phyloP scores from a whole-genome alignment of 192 early-diverging fungal species.

The Dissophora globulifera region DNA sequence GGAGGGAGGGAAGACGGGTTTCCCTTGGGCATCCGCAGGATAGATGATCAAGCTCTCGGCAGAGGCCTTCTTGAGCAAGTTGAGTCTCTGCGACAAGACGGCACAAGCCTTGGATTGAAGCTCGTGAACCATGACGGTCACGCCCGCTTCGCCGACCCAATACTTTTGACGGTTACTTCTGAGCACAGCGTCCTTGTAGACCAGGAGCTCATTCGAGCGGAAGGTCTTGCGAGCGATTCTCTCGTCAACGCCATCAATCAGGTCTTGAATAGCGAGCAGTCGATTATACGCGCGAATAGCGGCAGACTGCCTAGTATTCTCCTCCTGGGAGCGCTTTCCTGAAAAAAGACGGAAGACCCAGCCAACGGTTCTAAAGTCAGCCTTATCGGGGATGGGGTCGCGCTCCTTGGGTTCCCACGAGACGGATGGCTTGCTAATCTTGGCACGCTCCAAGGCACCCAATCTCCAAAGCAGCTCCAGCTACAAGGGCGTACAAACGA shows the following conservation, averaged over 20 bases:
- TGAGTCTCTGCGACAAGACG: constrained; percentile 25
- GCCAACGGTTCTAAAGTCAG: constrained; percentile 64
- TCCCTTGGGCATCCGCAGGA: constrained; percentile 24
- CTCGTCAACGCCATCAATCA: constrained; percentile 69
- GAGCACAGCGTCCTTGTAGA: constrained; percentile 62
- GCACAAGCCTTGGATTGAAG: constrained; percentile 39
- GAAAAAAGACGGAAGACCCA: constrained; percentile 72
- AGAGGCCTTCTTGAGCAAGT: constrained; percentile 42
- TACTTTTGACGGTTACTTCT: constrained; percentile 60
- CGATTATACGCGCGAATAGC: constrained; percentile 69
- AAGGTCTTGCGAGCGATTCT: constrained; percentile 61
- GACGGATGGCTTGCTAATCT: constrained; percentile 59
- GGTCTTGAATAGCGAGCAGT: constrained; percentile 68
- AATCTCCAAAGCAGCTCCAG: constrained; percentile 67
- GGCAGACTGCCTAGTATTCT: constrained; percentile 64
- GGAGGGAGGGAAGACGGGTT: constrained; percentile 25
- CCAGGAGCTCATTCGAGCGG: constrained; percentile 56
- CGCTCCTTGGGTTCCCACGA: constrained; percentile 67
- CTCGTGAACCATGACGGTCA: constrained; percentile 53
- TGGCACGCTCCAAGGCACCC: constrained; percentile 61
- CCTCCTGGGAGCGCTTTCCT: constrained; percentile 68
- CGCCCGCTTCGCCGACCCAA: constrained; percentile 62
- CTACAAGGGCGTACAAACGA: no score
- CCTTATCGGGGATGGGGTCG: constrained; percentile 54
- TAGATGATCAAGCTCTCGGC: constrained; percentile 38